These are phyloP conservation scores for Botrytis byssoidea DNA, from an alignment of 2,329 filamentous ascomycete genomes.

Conservation along the genomic window DNA sequence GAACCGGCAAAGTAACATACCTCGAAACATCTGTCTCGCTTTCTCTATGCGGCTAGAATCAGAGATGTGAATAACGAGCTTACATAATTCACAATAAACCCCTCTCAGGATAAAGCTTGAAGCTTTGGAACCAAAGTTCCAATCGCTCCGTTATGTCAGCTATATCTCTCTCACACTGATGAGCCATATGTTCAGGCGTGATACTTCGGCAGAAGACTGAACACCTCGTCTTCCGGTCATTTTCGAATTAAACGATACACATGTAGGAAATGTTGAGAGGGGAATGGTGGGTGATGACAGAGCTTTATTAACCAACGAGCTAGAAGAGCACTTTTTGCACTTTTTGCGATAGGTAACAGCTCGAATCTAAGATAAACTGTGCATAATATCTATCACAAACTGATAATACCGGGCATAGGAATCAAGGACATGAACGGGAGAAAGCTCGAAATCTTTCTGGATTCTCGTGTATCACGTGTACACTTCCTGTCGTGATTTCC, in stretches of 20 bases:
- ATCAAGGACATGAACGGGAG: neutral
- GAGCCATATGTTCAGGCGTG: neutral
- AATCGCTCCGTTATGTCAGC: neutral
- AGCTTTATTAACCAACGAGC: neutral
- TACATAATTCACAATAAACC: neutral
- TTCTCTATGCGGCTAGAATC: neutral
- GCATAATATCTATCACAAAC: neutral
- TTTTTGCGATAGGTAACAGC: neutral
- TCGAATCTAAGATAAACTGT: neutral
- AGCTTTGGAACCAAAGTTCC: neutral
- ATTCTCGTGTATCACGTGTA: neutral
- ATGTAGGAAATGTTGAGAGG: neutral
- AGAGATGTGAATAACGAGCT: neutral
- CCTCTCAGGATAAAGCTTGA: neutral
- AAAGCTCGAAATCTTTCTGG: neutral
- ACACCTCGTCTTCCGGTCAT: too few species aligned
- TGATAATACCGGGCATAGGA: neutral
- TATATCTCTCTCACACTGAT: neutral
- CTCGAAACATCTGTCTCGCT: neutral
- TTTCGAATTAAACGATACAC: neutral
- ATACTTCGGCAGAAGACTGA: too few species aligned
- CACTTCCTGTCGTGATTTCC: neutral
- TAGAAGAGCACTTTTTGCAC: neutral
- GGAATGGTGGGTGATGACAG: neutral
- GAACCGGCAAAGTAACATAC: neutral